These are phyloP conservation scores for Backusella circina DNA, from an alignment of 192 early-diverging fungal genomes.

Conservation along the genomic window DNA sequence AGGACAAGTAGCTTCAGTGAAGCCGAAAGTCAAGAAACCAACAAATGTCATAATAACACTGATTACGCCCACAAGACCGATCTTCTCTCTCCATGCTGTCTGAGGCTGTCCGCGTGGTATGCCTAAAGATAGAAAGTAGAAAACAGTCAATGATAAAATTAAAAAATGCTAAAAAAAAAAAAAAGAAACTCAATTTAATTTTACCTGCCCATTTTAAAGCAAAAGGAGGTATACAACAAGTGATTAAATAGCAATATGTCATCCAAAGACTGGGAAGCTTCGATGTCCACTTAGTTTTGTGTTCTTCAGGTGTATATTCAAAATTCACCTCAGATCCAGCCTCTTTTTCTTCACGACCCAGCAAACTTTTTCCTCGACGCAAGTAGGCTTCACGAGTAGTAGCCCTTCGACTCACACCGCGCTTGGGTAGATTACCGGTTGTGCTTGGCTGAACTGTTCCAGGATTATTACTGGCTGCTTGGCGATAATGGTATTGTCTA, in stretches of 20 bases:
- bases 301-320: not conserved
- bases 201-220: constrained; percentile 36
- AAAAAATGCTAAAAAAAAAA: not conserved
- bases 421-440: constrained; percentile 17
- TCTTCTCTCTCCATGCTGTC: constrained; percentile 90
- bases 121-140: constrained; percentile 35
- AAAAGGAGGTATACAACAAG: constrained; percentile 39
- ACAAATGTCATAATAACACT: constrained; percentile 63
- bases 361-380: constrained; percentile 38
- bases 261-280: constrained; percentile 37
- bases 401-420: not conserved
- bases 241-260: constrained; percentile 40
- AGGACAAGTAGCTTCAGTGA: constrained; percentile 63
- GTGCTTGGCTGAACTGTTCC: constrained; percentile 17
- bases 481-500: constrained; percentile 43
- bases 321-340: not conserved
- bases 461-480: constrained; percentile 35
- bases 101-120: constrained; percentile 58
- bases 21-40: constrained; percentile 86
- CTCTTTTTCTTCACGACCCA: constrained; percentile 35
- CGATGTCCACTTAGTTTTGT: not conserved
- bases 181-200: not conserved
- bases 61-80: constrained; percentile 82
- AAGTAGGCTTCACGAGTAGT: constrained; percentile 24
- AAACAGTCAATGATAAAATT: too few relatives aligned